phyloP scores from a whole-genome alignment of 1,284 basidiomycete genomes.

The Tilletia horrida region DNA sequence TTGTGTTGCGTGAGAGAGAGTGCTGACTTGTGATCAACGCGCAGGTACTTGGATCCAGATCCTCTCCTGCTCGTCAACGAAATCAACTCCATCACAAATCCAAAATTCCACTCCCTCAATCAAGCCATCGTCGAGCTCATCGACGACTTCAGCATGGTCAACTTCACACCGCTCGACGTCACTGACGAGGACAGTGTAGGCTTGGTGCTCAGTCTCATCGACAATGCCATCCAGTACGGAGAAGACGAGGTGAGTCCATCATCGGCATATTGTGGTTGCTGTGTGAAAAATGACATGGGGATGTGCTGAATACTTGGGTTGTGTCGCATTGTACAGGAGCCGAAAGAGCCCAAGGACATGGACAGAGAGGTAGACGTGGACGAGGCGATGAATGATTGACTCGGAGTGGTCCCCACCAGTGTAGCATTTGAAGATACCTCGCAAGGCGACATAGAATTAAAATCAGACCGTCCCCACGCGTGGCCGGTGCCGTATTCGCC shows the following conservation, averaged over 20 bases:
- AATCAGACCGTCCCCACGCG: too few species aligned
- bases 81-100: constrained; percentile 68
- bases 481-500: background rate
- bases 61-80: constrained; percentile 77
- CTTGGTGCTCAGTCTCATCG: constrained; percentile 86
- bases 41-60: constrained; percentile 90
- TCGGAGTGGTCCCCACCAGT: too few species aligned
- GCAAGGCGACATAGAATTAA: too few species aligned
- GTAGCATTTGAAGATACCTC: too few species aligned
- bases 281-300: background rate
- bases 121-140: constrained; percentile 92
- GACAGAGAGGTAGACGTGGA: constrained; percentile 37
- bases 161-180: constrained; percentile 90
- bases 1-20: background rate
- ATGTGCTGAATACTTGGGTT: background rate
- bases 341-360: constrained; percentile 54
- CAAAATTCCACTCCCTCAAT: constrained; percentile 87
- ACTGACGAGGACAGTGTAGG: constrained; percentile 85
- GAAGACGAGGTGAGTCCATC: constrained; percentile 42
- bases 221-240: constrained; percentile 85
- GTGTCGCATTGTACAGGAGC: constrained; percentile 29
- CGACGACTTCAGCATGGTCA: constrained; percentile 95
- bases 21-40: constrained; percentile 20
- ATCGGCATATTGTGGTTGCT: too few species aligned
- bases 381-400: constrained; percentile 5